Percentiles rank a stretch among this genome's conserved stretches.
These are phyloP conservation scores for Amanita subjunquillea DNA, from an alignment of 768 basidiomycete genomes.

Conservation along the genomic window DNA sequence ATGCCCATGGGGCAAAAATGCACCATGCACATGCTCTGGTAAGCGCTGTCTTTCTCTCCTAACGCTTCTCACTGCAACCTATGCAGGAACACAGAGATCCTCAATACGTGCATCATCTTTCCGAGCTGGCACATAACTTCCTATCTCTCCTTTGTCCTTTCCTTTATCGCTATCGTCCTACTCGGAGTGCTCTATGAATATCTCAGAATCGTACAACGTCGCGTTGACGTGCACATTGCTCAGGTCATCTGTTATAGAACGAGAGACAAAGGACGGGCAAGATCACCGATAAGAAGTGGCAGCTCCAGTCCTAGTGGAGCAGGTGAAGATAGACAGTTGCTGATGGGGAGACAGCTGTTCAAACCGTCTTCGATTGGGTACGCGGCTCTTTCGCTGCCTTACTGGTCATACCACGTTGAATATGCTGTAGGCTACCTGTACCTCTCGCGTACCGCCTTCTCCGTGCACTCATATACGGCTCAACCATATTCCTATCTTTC, in stretches of 20 bases:
- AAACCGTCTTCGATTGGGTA: constrained; percentile 17
- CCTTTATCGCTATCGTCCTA: constrained; percentile 51
- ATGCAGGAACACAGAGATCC: constrained; percentile 63
- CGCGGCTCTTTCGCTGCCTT: constrained; percentile 29
- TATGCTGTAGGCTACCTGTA: constrained; percentile 31
- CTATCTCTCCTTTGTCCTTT: constrained; percentile 44
- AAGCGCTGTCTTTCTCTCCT: constrained; percentile 5
- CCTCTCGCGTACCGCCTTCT: constrained; percentile 40
- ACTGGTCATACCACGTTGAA: not conserved
- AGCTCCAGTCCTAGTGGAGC: constrained; percentile 16
- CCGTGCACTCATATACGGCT: constrained; percentile 65
- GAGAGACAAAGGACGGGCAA: constrained; percentile 32
- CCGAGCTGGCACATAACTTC: constrained; percentile 65
- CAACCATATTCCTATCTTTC: constrained; percentile 68
- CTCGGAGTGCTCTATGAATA: constrained; percentile 78
- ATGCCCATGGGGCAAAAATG: constrained; percentile 40
- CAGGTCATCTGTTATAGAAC: constrained; percentile 29
- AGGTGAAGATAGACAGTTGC: constrained; percentile 32
- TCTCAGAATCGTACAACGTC: constrained; percentile 51
- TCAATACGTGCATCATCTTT: constrained; percentile 79
- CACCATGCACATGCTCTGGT: constrained; percentile 80
- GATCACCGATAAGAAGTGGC: constrained; percentile 9
- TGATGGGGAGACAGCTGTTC: constrained; percentile 34
- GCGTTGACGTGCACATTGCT: constrained; percentile 51
- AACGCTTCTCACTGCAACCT: not conserved